Evolutionary conservation across 257 asterid species (phyloP), one percentile per base, ranked within the genome.

Genomic region (Craterostigma plantagineum): DNA sequence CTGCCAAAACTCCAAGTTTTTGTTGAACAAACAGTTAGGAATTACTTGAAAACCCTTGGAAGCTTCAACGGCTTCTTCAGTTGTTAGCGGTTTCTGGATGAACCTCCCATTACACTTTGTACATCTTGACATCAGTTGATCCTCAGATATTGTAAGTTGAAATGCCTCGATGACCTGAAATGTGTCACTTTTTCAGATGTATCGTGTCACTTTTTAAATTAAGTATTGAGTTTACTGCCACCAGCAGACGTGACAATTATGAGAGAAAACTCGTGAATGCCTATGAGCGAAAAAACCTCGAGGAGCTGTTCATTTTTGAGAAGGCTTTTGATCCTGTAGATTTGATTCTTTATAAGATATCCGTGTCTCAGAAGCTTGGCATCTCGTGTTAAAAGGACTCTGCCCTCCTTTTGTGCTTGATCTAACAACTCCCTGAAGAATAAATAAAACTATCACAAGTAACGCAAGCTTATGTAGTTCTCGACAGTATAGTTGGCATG

Each of bases 11-110:
- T 79, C 83, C 33, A 82, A 44, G 54, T 82, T 79, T 63, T 64
- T 76, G 56, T 87, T 60, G 51, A 87, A 82, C 67, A 82, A 65
- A 59, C 98, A 87, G 41, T 72, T 76, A 34, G 98, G 98, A 60
- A 82, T 82, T 56, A 76, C 90, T 73, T 87, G 95, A 62, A 82
- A 87, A 58, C 95, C 93, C 63, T 87, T 79, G 9, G 91, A 80
- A 17, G 95, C 95, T 67, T 74, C 90, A 41, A 79, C 67, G 15
- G 95, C 98, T 71, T 87, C 98, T 64, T 79, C 83, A 43, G 92
- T 79, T 46, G 95, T 43, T 50, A 87, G 65, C 37, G 98, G 90
- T 71, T 79, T 87, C 62, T 79, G 95, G 54, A 87, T 82, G 70
- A 87, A 87, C 53, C 54, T 66, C 51, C 93, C 95, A 7, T 82